Evolutionary conservation across 2,329 filamentous ascomycete genomes (phyloP).

Genomic region (Coleophoma cylindrospora): DNA sequence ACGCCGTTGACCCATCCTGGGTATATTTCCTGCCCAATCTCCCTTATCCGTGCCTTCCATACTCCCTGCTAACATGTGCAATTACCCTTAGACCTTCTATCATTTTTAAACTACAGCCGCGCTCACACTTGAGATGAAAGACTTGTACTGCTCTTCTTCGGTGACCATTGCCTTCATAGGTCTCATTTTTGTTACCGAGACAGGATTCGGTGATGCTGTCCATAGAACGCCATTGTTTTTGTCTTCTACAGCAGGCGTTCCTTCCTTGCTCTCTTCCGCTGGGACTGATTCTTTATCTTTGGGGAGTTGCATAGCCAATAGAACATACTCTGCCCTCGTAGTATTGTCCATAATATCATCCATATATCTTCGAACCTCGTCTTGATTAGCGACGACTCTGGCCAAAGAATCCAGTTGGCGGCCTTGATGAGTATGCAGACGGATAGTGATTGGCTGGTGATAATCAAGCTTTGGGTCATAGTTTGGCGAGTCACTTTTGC

Average conservation of each 20-base stretch:
- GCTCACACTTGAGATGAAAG: slow-evolving; percentile 27
- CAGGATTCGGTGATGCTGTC: slow-evolving; percentile 19
- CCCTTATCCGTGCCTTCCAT: no score
- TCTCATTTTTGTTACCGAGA: slow-evolving; percentile 9
- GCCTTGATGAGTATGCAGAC: slow-evolving; percentile 47
- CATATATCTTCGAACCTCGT: slow-evolving; percentile 64
- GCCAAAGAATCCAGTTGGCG: slow-evolving; percentile 56
- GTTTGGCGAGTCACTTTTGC: slow-evolving; percentile 53
- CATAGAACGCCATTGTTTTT: slow-evolving; percentile 28
- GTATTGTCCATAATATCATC: slow-evolving; percentile 65
- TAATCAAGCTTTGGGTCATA: slow-evolving; percentile 63
- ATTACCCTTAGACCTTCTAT: no score
- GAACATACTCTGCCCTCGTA: slow-evolving; percentile 62
- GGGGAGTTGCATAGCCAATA: slow-evolving; percentile 63
- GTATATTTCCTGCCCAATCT: no score
- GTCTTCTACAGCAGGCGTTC: slow-evolving; percentile 2
- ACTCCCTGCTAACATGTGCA: no score
- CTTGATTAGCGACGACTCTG: slow-evolving; percentile 55
- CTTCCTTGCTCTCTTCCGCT: slow-evolving; percentile 11
- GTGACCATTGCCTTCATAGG: slow-evolving; percentile 21
- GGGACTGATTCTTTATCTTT: slow-evolving; percentile 28
- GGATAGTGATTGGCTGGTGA: slow-evolving; percentile 69
- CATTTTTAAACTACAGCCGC: background rate
- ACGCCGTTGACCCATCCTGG: no score
- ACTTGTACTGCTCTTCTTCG: slow-evolving; percentile 38